Conservation (phyloP, 2,329 filamentous ascomycete species). For the Penicillium sp. region DNA sequence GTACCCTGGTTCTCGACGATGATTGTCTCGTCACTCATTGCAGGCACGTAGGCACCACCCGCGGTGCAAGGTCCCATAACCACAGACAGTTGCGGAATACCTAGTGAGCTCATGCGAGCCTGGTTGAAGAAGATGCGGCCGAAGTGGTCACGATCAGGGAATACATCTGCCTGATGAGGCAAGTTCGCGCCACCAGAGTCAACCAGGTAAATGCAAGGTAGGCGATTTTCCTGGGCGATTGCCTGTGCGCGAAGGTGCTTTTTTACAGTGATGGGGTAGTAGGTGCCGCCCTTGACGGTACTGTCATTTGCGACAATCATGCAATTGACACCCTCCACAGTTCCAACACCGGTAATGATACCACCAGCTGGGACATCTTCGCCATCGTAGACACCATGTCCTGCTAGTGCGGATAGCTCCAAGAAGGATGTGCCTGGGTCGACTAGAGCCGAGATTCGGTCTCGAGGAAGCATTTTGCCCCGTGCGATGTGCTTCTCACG, state of each 20-base stretch:
- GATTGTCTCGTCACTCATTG: constrained; percentile 97
- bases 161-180: constrained; percentile 92
- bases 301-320: constrained; percentile 95
- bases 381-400: constrained; percentile 79
- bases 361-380: constrained; percentile 87
- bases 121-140: constrained; percentile 98
- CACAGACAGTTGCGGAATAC: constrained; percentile 90
- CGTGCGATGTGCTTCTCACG: constrained; percentile 82
- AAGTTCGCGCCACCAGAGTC: constrained; percentile 95
- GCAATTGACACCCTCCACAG: constrained; percentile 86
- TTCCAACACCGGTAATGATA: constrained; percentile 89
- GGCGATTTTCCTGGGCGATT: constrained; percentile 81
- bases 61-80: constrained; percentile 98
- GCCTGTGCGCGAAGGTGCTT: constrained; percentile 93
- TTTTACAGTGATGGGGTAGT: constrained; percentile 96
- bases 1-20: constrained; percentile 96
- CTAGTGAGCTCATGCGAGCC: constrained; percentile 83
- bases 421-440: constrained; percentile 89
- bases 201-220: constrained; percentile 89
- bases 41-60: constrained; percentile 91
- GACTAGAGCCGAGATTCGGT: constrained; percentile 82
- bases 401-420: constrained; percentile 90
- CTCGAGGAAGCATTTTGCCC: constrained; percentile 92
- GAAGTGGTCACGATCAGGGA: constrained; percentile 93
- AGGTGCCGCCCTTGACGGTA: constrained; percentile 95